phyloP scores from a whole-genome alignment of 1,284 basidiomycete genomes.

The Apiotrichum gamsii region DNA sequence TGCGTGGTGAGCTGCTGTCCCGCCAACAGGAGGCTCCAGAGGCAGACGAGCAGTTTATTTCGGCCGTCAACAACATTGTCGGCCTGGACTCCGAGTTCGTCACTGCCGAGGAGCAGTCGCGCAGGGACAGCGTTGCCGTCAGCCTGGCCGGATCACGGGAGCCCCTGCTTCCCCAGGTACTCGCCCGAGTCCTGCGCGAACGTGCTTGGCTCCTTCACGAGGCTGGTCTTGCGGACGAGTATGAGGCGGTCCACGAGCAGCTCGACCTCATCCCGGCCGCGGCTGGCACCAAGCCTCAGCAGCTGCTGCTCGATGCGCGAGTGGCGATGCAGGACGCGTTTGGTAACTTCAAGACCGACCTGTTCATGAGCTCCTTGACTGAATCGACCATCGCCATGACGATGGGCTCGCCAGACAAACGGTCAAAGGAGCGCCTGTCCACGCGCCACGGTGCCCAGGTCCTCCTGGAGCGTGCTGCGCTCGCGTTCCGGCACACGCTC shows the following conservation, averaged over 20 bases:
- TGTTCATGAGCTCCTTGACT: slow-evolving; percentile 75
- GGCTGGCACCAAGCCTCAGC: slow-evolving; percentile 56
- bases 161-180: slow-evolving; percentile 59
- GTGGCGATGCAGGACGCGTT: slow-evolving; percentile 69
- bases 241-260: slow-evolving; percentile 56
- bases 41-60: slow-evolving; percentile 48
- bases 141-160: slow-evolving; percentile 53
- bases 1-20: slow-evolving; percentile 52
- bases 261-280: slow-evolving; percentile 33
- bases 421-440: slow-evolving; percentile 39
- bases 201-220: slow-evolving; percentile 70
- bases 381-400: slow-evolving; percentile 82
- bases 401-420: slow-evolving; percentile 61
- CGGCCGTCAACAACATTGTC: slow-evolving; percentile 30
- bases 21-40: slow-evolving; percentile 53
- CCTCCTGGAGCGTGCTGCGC: slow-evolving; percentile 61
- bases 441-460: slow-evolving; percentile 59
- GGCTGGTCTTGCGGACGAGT: slow-evolving; percentile 52
- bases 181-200: slow-evolving; percentile 63
- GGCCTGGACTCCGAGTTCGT: slow-evolving; percentile 34
- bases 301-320: slow-evolving; percentile 64
- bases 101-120: slow-evolving; percentile 20
- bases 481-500: slow-evolving; percentile 63
- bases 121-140: slow-evolving; percentile 34
- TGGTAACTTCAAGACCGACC: slow-evolving; percentile 68